Conservation (phyloP, 345 rosid genomes). For the Brassica napus region Da-Ae NC_063446.1:20807501-20808000, state of each 20-base stretch:
- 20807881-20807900: slow-evolving; percentile 21
- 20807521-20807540: slow-evolving; percentile 93
- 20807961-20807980: slow-evolving; percentile 98
- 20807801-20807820: slow-evolving; percentile 98
- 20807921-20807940: slow-evolving; percentile 55
- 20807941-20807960: slow-evolving; percentile 94
- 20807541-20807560: slow-evolving; percentile 99
- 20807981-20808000: slow-evolving; percentile 99
- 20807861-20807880: slow-evolving; percentile 73
- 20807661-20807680: neutral
- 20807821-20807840: slow-evolving; percentile 99
- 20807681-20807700: neutral
- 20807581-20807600: slow-evolving; percentile 55
- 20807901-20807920: neutral
- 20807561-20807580: slow-evolving; percentile 99
- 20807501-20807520: slow-evolving; percentile 97
- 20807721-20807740: neutral
- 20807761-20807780: slow-evolving; percentile 26
- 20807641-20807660: slow-evolving; percentile 4
- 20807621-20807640: slow-evolving; percentile 1
- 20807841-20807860: slow-evolving; percentile 99
- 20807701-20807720: neutral
- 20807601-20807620: slow-evolving; percentile 3
- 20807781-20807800: slow-evolving; percentile 99
- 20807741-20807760: neutral